Evolutionary conservation across 768 basidiomycete genomes (phyloP).

Genomic region (Chalciporus sphaerocephalus): DNA sequence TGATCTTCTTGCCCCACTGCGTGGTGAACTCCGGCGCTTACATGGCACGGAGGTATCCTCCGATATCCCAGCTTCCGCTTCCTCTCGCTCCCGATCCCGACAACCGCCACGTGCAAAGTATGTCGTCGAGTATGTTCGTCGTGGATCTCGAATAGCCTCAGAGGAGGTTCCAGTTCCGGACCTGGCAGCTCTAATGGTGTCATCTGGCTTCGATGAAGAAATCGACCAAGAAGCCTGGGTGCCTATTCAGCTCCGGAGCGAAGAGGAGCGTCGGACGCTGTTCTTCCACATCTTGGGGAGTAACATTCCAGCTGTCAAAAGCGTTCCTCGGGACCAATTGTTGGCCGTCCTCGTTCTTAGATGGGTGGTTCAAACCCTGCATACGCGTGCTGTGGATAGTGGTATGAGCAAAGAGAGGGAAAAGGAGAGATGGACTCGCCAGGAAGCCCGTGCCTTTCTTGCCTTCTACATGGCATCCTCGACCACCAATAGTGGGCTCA

Average conservation of each 20-base stretch:
- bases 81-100: slow-evolving; percentile 30
- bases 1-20: slow-evolving; percentile 66
- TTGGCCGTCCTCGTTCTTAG: slow-evolving; percentile 54
- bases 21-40: slow-evolving; percentile 60
- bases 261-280: slow-evolving; percentile 49
- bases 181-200: slow-evolving; percentile 45
- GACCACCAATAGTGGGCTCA: slow-evolving; percentile 1
- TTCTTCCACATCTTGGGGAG: slow-evolving; percentile 56
- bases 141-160: slow-evolving; percentile 59
- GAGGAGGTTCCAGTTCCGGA: slow-evolving; percentile 54
- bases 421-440: slow-evolving; percentile 63
- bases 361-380: slow-evolving; percentile 53
- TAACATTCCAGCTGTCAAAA: slow-evolving; percentile 44
- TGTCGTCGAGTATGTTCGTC: slow-evolving; percentile 59
- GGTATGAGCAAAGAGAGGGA: slow-evolving; percentile 52
- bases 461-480: slow-evolving; percentile 37
- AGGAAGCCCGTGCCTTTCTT: slow-evolving; percentile 59
- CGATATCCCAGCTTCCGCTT: slow-evolving; percentile 30
- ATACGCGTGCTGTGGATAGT: slow-evolving; percentile 47
- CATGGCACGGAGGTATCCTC: slow-evolving; percentile 39
- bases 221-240: slow-evolving; percentile 25
- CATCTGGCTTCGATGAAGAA: slow-evolving; percentile 27
- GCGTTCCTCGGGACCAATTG: slow-evolving; percentile 44
- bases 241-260: slow-evolving; percentile 47
- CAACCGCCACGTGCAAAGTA: slow-evolving; percentile 19